These are phyloP conservation scores for Penicillium janthinellum DNA, from an alignment of 2,329 filamentous ascomycete genomes.

Conservation along the genomic window DNA sequence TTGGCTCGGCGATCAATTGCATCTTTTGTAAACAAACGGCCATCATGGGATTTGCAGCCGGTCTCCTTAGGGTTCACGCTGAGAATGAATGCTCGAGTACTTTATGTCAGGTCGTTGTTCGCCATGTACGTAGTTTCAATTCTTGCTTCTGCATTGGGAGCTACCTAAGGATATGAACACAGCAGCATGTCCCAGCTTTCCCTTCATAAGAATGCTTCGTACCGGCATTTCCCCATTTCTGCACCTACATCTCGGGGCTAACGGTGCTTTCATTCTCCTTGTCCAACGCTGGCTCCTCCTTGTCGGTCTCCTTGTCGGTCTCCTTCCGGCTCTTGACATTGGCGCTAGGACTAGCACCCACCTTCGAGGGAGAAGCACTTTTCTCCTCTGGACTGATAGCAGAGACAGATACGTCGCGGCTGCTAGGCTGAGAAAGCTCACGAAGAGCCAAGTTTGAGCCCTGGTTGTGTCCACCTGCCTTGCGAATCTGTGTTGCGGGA, in stretches of 20 bases:
- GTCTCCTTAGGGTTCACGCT: too few species aligned
- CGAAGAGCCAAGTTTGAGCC: constrained; percentile 24
- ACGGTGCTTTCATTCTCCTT: neutral
- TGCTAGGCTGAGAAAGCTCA: constrained; percentile 34
- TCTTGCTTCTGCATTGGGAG: neutral
- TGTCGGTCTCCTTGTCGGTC: constrained; percentile 31
- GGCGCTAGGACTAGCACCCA: constrained; percentile 36
- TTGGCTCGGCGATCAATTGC: too few species aligned
- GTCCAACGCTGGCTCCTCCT: constrained; percentile 1
- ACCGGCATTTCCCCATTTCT: too few species aligned
- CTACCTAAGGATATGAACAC: neutral
- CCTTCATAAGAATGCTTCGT: neutral
- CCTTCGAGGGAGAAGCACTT: constrained; percentile 22
- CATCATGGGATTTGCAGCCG: too few species aligned
- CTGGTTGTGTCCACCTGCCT: constrained; percentile 27
- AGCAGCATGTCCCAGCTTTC: neutral
- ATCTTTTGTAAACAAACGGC: too few species aligned
- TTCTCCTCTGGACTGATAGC: constrained; percentile 29
- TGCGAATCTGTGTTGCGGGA: constrained; percentile 33
- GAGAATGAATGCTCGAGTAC: neutral
- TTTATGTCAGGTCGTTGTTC: too few species aligned
- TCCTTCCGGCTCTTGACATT: constrained; percentile 31
- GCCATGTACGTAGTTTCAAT: neutral
- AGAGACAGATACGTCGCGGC: constrained; percentile 37
- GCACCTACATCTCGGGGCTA: neutral